phyloP scores from a whole-genome alignment of 768 basidiomycete species.

The Kwoniella dejecticola region DNA sequence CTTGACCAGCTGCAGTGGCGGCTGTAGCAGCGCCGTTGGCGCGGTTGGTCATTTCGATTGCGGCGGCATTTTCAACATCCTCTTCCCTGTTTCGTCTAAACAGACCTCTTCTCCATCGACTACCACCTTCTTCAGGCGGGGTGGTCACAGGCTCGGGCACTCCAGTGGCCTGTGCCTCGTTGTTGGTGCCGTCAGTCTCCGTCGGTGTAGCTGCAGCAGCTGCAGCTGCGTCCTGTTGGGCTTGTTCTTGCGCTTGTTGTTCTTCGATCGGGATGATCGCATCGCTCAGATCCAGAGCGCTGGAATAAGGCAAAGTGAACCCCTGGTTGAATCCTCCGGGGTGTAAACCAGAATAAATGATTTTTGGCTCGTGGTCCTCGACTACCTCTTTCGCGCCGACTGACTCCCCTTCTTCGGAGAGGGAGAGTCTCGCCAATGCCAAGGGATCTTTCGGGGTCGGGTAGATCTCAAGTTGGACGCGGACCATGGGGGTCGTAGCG shows the following conservation, averaged over 20 bases:
- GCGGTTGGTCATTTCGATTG: slow-evolving; percentile 39
- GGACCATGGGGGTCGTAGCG: slow-evolving; percentile 82
- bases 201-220: not conserved
- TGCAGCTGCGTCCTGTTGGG: not conserved
- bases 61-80: slow-evolving; percentile 41
- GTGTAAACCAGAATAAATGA: slow-evolving; percentile 67
- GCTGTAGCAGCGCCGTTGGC: not conserved
- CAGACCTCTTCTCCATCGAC: slow-evolving; percentile 35
- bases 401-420: not conserved
- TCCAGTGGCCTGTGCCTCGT: not conserved
- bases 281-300: slow-evolving; percentile 71
- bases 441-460: slow-evolving; percentile 59
- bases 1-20: slow-evolving; percentile 26
- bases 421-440: no score
- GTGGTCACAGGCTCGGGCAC: not conserved
- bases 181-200: not conserved
- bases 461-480: slow-evolving; percentile 74
- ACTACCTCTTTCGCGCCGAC: slow-evolving; percentile 53
- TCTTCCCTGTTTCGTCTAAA: slow-evolving; percentile 30
- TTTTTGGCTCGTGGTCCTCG: slow-evolving; percentile 47
- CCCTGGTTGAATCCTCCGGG: slow-evolving; percentile 80
- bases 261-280: slow-evolving; percentile 28
- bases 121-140: slow-evolving; percentile 6
- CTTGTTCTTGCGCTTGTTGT: slow-evolving; percentile 4
- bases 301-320: slow-evolving; percentile 74